Percentiles rank a stretch among this genome's conserved stretches.
Conservation (phyloP, 345 rosid genomes). For the Eucalyptus erythrocorys region DNA sequence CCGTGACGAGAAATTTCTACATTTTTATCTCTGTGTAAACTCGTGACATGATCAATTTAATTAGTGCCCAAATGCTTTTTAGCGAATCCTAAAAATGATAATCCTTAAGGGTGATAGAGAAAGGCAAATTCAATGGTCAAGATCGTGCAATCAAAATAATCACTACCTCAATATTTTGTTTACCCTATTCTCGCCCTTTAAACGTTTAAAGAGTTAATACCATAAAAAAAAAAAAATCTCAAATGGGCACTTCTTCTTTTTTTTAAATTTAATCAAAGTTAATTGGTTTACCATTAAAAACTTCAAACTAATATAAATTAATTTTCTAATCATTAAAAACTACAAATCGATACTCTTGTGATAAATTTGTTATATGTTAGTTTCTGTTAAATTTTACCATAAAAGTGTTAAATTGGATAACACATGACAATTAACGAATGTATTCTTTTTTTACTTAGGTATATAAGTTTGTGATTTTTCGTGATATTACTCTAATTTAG, state of each 20-base stretch:
- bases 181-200: fast-evolving
- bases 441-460: too few relatives aligned
- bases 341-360: fast-evolving
- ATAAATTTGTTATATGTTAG: too few relatives aligned
- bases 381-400: fast-evolving
- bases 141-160: fast-evolving
- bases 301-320: too few relatives aligned
- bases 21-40: not conserved
- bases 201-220: not conserved
- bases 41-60: not conserved
- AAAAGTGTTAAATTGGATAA: fast-evolving
- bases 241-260: too few relatives aligned
- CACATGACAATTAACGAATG: fast-evolving
- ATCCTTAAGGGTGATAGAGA: fast-evolving
- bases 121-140: not conserved
- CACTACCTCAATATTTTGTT: fast-evolving
- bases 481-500: too few relatives aligned
- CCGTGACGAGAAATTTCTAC: not conserved
- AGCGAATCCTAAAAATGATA: not conserved
- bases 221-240: too few relatives aligned
- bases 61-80: fast-evolving
- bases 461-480: fast-evolving
- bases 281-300: fast-evolving
- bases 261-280: too few relatives aligned
- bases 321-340: fast-evolving